Evolutionary conservation across 2,329 filamentous ascomycete genomes (phyloP), one percentile per base, ranked within the genome.

Genomic region (Graphilbum fragrans): DNA sequence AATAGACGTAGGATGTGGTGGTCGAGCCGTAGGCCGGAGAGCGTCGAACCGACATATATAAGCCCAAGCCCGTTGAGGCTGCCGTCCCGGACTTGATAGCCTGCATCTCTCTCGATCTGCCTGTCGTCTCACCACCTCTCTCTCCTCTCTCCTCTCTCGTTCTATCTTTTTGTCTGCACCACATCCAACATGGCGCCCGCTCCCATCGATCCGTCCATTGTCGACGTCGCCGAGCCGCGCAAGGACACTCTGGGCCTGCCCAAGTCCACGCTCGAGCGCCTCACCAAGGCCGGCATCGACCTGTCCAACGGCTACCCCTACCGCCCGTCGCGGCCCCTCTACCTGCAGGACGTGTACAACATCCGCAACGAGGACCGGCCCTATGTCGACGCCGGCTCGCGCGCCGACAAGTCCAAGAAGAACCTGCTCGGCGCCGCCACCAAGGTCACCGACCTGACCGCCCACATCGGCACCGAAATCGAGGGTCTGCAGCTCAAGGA

Each of bases 231-330:
- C 7, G 59, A 70, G 45, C 80, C 72, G 1, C 67, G 60, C 47
- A 85, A 83, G 51, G 78, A 84, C 53, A 77, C 61, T 0, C 64
- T 86, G 1, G 67, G 65, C 1, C 62, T 86, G 7, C 82, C 82
- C 3, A 65, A 65, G 10, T 50, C 70, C 1, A 62, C 80, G 1
- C 65, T 68, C 1, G 61, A 67, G 38, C 69, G 81, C 4, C 65
- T 86, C 1, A 72, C 76, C 49, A 83, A 81, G 46, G 79, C 77
- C 0, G 80, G 77, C 2, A 70, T 86, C 41, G 79, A 86, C 53
- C 64, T 86, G 2, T 80, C 77, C 1, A 61, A 74, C 1, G 82
- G 81, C 1, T 86, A 86, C 48, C 82, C 82, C 0, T 84, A 85
- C 50, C 72, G 80, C 0, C 80, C 80, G 1, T 70, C 74, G 0